These are phyloP conservation scores for Gossypium ekmanianum DNA, from an alignment of 345 rosid genomes.

Conservation along the genomic window DNA sequence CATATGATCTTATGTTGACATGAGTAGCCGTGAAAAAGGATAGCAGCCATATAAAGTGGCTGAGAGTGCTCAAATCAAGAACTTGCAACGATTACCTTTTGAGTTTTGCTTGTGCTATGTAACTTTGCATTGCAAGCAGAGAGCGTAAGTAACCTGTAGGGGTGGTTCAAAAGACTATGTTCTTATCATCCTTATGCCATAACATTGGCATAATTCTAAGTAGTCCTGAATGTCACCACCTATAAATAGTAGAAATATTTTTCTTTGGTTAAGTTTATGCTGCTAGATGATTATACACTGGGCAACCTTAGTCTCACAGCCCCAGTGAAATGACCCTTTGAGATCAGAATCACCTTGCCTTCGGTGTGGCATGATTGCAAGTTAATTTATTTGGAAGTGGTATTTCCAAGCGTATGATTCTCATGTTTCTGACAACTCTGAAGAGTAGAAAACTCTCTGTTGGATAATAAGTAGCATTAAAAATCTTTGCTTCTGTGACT, in stretches of 20 bases:
- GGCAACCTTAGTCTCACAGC: neutral
- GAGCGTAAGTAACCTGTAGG: neutral
- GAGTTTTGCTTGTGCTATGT: neutral
- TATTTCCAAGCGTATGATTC: neutral
- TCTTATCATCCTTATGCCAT: neutral
- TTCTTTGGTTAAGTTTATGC: neutral
- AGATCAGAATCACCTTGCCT: neutral
- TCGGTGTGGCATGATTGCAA: neutral
- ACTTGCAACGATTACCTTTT: neutral
- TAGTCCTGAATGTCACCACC: neutral
- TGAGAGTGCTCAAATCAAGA: neutral
- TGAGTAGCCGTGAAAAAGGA: neutral
- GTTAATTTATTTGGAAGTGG: neutral
- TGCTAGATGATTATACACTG: neutral
- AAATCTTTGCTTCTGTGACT: neutral
- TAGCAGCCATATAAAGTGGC: neutral
- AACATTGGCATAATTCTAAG: neutral
- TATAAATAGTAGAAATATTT: neutral
- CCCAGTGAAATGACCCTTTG: neutral
- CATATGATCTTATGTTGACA: constrained; percentile 2
- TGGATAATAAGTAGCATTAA: constrained; percentile 1
- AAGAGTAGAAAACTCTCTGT: neutral
- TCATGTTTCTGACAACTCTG: neutral
- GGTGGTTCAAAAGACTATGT: neutral
- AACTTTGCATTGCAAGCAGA: neutral